phyloP scores from a whole-genome alignment of 805 yeast genomes.

The Phaffomyces opuntiae region DNA sequence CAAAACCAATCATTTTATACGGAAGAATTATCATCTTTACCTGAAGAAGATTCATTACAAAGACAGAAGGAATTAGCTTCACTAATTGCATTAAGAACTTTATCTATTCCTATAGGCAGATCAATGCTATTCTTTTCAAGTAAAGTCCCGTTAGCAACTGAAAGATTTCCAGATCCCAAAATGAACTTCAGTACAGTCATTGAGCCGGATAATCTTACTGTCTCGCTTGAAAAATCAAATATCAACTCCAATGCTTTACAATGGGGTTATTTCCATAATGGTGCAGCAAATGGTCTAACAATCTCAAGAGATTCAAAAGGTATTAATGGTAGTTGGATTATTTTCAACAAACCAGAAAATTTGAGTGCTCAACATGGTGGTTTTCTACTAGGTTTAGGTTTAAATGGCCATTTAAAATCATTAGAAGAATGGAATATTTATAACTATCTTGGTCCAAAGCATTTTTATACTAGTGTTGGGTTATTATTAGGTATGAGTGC shows the following conservation, averaged over 20 bases:
- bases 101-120: constrained; percentile 72
- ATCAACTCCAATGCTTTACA: constrained; percentile 43
- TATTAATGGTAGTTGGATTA: constrained; percentile 86
- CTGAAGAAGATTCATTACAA: constrained; percentile 51
- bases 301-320: constrained; percentile 63
- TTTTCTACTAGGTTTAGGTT: constrained; percentile 82
- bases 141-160: constrained; percentile 74
- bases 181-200: constrained; percentile 63
- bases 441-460: constrained; percentile 86
- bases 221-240: constrained; percentile 48
- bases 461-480: constrained; percentile 78
- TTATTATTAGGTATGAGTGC: constrained; percentile 90
- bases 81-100: constrained; percentile 60
- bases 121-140: constrained; percentile 66
- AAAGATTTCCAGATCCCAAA: constrained; percentile 72
- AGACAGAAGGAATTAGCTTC: constrained; percentile 54
- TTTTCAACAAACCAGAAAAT: constrained; percentile 68
- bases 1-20: constrained; percentile 47
- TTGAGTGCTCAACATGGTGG: constrained; percentile 89
- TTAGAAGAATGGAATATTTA: constrained; percentile 96
- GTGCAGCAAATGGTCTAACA: constrained; percentile 80
- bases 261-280: constrained; percentile 92
- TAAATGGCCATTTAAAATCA: constrained; percentile 77
- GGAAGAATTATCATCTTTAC: constrained; percentile 21
- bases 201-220: constrained; percentile 58